Percentiles rank a stretch among this genome's conserved stretches.
Evolutionary conservation across 169 alveolate species (phyloP).

Genomic region (Cryptosporidium baileyi): DNA sequence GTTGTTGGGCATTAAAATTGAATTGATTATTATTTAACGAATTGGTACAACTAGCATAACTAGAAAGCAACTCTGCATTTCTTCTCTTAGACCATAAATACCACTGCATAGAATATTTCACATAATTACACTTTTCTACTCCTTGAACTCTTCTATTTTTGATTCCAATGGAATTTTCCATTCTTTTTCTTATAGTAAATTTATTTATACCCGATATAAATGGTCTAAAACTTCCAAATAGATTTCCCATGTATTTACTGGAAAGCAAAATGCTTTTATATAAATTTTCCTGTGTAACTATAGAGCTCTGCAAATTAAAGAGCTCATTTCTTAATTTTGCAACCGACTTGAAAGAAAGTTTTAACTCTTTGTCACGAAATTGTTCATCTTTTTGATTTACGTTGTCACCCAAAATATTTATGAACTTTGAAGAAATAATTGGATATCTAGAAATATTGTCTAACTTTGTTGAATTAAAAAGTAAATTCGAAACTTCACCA

Average conservation of each 20-base stretch:
- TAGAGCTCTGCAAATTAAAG: not conserved
- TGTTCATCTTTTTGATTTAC: slow-evolving; percentile 19
- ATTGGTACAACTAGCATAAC: no score
- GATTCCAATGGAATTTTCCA: not conserved
- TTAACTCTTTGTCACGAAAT: not conserved
- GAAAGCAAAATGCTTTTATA: slow-evolving; percentile 32
- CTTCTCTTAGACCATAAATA: slow-evolving; percentile 41
- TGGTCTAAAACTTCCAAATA: slow-evolving; percentile 47
- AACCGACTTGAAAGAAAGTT: slow-evolving; percentile 13
- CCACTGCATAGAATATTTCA: slow-evolving; percentile 46
- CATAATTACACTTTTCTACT: not conserved
- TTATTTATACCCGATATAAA: slow-evolving; percentile 52
- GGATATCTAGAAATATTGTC: no score
- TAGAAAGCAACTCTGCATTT: slow-evolving; percentile 23
- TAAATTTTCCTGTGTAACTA: slow-evolving; percentile 7
- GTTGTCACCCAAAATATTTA: slow-evolving; percentile 4
- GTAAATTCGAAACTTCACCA: no score
- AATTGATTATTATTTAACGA: not conserved
- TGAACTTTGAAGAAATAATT: no score
- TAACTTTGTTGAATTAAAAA: no score
- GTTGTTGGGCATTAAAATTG: not conserved
- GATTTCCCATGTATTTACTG: slow-evolving; percentile 27
- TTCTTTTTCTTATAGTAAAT: not conserved
- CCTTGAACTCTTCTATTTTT: not conserved
- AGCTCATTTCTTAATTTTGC: slow-evolving; percentile 23